Conservation (phyloP, 2,329 filamentous ascomycete genomes). For the Ascochyta rabiei region DNA sequence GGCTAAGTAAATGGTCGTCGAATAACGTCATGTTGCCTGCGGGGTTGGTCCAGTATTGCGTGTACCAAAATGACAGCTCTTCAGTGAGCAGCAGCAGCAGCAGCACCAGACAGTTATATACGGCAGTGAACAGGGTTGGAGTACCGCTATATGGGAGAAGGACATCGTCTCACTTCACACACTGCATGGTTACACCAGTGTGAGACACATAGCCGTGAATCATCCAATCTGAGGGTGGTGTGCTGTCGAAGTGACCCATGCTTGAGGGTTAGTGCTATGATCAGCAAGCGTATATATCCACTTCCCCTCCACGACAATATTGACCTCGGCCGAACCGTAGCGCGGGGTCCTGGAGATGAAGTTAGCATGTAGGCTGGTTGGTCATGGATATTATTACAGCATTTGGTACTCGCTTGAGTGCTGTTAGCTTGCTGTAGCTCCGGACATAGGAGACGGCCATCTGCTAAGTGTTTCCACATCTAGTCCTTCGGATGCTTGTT, state of each 20-base stretch:
- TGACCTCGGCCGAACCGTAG: constrained; percentile 4
- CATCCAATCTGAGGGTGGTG: not conserved
- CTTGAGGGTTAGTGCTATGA: not conserved
- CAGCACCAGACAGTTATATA: not conserved
- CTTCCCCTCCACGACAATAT: not conserved
- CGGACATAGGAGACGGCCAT: not conserved
- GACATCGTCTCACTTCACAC: not conserved
- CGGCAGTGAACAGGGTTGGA: not conserved
- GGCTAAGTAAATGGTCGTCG: constrained; percentile 18
- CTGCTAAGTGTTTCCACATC: not conserved
- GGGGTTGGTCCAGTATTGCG: not conserved
- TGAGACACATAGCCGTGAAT: not conserved
- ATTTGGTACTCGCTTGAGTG: not conserved
- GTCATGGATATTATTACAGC: not conserved
- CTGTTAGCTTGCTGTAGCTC: not conserved
- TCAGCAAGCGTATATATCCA: constrained; percentile 6
- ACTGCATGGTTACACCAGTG: not conserved
- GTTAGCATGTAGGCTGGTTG: not conserved
- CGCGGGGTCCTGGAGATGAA: not conserved
- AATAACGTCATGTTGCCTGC: not conserved
- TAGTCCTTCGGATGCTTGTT: no score
- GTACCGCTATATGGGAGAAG: not conserved
- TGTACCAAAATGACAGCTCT: not conserved
- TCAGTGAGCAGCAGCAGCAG: not conserved
- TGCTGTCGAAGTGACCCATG: not conserved